Base-by-base conservation (phyloP, 225 moss, liverwort and hornwort species). In the Pseudisothecium myosuroides region DNA sequence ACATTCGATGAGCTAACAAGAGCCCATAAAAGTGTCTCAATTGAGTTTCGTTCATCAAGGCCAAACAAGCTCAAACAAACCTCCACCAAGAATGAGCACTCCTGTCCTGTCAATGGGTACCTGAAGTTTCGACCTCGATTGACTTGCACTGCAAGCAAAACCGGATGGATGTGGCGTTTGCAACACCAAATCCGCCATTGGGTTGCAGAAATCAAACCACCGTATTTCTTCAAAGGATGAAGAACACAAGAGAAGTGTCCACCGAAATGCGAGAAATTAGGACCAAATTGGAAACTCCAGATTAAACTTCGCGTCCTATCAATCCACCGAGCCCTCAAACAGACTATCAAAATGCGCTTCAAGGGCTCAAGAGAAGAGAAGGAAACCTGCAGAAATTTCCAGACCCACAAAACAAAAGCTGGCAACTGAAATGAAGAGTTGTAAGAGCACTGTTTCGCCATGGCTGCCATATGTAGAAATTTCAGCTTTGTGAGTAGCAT, bases 171-270 rank as follows among this genome's bases (percentile, higher is more conserved):
- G 81, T 49, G 84, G 87, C 49, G 49, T 76, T 74, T 80, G 89
- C 83, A 87, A 50, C 88, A 83, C 69, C 68, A 83, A 89, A 76
- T 91, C 85, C 80, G 92, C 87, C 92, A 93, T 94, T n/a, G 45
- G 45, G 88, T 86, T 28, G 28, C 50, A 45, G 68, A 34, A 23
- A 45, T 14, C 21, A 14, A 88, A 63, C 66, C 83, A 77, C 78
- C 54, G 52, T 69, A 55, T 45, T 36, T 31, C 50, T 61, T 59
- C 64, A 26, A 67, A 76, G 8, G 15, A 32, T 21, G 24, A 80
- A 83, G 50, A 32, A 32, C 80, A 34, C 43, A 81, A 45, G 21
- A 24, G 71, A 41, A 80, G 63, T 14, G 26, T 34, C 54, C 66
- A 88, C 62, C 62, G 50, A 81, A 75, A 80, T 49, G 80, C 32